These are phyloP conservation scores for Corrigiola litoralis DNA, from an alignment of 179 eudicot genomes.

Conservation along the genomic window DNA sequence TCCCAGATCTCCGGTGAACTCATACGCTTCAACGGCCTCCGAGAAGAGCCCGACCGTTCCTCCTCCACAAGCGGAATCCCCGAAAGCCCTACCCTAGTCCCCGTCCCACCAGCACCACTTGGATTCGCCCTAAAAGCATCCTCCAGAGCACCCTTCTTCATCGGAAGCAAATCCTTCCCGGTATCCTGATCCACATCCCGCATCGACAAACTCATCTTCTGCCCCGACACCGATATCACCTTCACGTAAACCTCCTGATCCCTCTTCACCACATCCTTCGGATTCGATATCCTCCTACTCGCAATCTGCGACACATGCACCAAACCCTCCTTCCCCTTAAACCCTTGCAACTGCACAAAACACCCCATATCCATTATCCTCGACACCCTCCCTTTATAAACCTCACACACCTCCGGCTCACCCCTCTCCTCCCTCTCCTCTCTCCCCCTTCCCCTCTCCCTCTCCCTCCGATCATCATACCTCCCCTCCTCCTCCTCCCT, in stretches of 20 bases:
- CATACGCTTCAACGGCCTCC: slow-evolving; percentile 82
- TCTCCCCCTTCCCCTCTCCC: slow-evolving; percentile 16
- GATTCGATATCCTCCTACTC: slow-evolving; percentile 58
- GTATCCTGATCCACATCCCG: slow-evolving; percentile 85
- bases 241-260: slow-evolving; percentile 91
- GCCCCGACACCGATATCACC: slow-evolving; percentile 65
- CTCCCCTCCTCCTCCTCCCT: slow-evolving; percentile 15
- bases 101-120: slow-evolving; percentile 29
- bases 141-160: slow-evolving; percentile 52
- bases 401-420: slow-evolving; percentile 56
- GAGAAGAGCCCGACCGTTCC: slow-evolving; percentile 47
- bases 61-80: slow-evolving; percentile 71
- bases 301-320: slow-evolving; percentile 91
- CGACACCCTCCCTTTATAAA: slow-evolving; percentile 80
- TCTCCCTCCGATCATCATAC: slow-evolving; percentile 6
- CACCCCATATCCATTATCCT: slow-evolving; percentile 81
- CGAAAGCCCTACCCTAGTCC: slow-evolving; percentile 66
- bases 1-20: slow-evolving; percentile 97
- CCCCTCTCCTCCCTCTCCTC: slow-evolving; percentile 17
- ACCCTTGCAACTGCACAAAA: slow-evolving; percentile 65
- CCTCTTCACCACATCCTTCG: slow-evolving; percentile 74
- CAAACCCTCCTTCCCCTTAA: slow-evolving; percentile 78
- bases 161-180: slow-evolving; percentile 71
- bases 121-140: slow-evolving; percentile 54
- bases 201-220: slow-evolving; percentile 72